Evolutionary conservation across 768 basidiomycete species (phyloP).

Genomic region (Lentinula sp.): DNA sequence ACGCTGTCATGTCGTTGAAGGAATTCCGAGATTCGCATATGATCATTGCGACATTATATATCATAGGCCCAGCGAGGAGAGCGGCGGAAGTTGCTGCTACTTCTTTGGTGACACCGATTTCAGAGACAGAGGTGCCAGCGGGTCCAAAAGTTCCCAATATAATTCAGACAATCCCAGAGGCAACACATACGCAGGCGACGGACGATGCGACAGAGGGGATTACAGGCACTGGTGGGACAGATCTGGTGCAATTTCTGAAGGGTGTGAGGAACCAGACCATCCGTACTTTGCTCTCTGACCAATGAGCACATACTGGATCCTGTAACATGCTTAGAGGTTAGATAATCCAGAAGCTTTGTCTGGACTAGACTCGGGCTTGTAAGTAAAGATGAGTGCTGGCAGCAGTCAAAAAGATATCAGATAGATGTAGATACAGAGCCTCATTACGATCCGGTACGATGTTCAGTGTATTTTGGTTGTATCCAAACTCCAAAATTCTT

Average conservation of each 20-base stretch:
- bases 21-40: conserved; percentile 74
- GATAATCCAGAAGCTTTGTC: too few relatives aligned
- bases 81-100: conserved; percentile 10
- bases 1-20: conserved; percentile 59
- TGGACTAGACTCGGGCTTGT: too few relatives aligned
- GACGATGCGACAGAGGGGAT: conserved; percentile 24
- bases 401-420: too few relatives aligned
- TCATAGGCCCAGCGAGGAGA: conserved; percentile 60
- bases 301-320: not conserved
- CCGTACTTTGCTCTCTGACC: conserved; percentile 22
- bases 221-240: conserved; percentile 79
- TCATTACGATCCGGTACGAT: too few relatives aligned
- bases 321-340: too few relatives aligned
- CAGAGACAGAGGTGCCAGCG: conserved; percentile 9
- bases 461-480: too few relatives aligned
- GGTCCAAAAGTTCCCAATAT: too few relatives aligned
- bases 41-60: conserved; percentile 67
- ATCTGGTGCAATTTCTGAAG: conserved; percentile 71
- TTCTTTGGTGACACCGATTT: conserved; percentile 16
- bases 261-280: conserved; percentile 63
- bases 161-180: not conserved
- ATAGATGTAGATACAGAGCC: too few relatives aligned
- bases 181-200: not conserved
- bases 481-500: too few relatives aligned
- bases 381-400: too few relatives aligned